phyloP scores from a whole-genome alignment of 257 asterid species.

The Primulina huaijiensis region DNA sequence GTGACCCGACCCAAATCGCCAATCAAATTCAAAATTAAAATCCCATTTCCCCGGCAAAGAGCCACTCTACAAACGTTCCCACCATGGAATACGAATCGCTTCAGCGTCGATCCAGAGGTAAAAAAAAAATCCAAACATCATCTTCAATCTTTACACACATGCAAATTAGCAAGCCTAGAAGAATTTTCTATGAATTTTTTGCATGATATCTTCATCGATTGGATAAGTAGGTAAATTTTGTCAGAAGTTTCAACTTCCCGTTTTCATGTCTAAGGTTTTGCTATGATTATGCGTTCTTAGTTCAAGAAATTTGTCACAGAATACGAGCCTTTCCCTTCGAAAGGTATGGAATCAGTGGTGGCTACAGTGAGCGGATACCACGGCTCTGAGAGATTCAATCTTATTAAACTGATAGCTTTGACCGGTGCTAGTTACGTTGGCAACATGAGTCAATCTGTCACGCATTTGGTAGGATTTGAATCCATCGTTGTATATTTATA shows the following conservation, averaged over 20 bases:
- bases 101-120: constrained; percentile 35
- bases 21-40: constrained; percentile 32
- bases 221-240: neutral
- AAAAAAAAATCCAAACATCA: neutral
- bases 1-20: neutral
- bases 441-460: constrained; percentile 36
- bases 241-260: neutral
- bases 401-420: constrained; percentile 40
- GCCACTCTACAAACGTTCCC: constrained; percentile 2
- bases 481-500: neutral
- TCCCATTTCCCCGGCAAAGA: constrained; percentile 49
- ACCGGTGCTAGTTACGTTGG: constrained; percentile 54
- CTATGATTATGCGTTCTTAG: neutral
- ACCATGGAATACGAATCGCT: constrained; percentile 37
- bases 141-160: neutral
- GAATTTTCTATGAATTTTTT: constrained; percentile 2
- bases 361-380: constrained; percentile 54
- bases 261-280: neutral
- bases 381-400: constrained; percentile 45
- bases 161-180: neutral
- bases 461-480: constrained; percentile 44
- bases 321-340: constrained; percentile 24
- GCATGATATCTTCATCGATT: neutral
- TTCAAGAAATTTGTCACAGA: constrained; percentile 10
- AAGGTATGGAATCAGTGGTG: constrained; percentile 66